Percentiles rank a stretch among this genome's conserved stretches.
Evolutionary conservation across 2,329 filamentous ascomycete species (phyloP).

Genomic region (Colletotrichum theobromicola): DNA sequence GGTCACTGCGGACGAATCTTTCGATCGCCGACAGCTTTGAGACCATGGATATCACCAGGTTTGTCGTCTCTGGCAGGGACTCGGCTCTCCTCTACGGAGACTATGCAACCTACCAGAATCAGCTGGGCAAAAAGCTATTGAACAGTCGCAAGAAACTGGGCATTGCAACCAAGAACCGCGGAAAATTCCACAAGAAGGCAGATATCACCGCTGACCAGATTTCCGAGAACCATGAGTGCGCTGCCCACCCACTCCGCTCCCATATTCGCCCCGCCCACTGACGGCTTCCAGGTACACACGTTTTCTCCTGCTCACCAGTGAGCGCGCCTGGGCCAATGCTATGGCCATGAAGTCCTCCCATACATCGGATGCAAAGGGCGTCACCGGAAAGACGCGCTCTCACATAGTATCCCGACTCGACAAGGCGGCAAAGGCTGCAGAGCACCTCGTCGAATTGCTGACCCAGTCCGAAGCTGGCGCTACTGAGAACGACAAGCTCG

Average conservation of each 20-base stretch:
- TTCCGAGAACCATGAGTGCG: conserved; percentile 75
- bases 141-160: conserved; percentile 85
- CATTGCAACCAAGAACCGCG: conserved; percentile 81
- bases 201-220: conserved; percentile 78
- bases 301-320: conserved; percentile 83
- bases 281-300: conserved; percentile 67
- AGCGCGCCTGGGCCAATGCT: conserved; percentile 93
- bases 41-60: conserved; percentile 88
- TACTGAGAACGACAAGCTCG: conserved; percentile 74
- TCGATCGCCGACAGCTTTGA: neutral
- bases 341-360: conserved; percentile 92
- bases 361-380: conserved; percentile 78
- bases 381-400: conserved; percentile 78
- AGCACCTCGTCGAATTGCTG: conserved; percentile 70
- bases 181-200: conserved; percentile 79
- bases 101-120: conserved; percentile 82
- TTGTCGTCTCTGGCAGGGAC: conserved; percentile 79
- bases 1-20: neutral
- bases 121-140: conserved; percentile 81
- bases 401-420: conserved; percentile 88
- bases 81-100: conserved; percentile 87
- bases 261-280: conserved; percentile 14
- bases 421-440: conserved; percentile 77
- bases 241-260: neutral
- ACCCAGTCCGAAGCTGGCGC: conserved; percentile 68